Conservation (phyloP, 441 rosid species). For the Breynia disticha region DNA sequence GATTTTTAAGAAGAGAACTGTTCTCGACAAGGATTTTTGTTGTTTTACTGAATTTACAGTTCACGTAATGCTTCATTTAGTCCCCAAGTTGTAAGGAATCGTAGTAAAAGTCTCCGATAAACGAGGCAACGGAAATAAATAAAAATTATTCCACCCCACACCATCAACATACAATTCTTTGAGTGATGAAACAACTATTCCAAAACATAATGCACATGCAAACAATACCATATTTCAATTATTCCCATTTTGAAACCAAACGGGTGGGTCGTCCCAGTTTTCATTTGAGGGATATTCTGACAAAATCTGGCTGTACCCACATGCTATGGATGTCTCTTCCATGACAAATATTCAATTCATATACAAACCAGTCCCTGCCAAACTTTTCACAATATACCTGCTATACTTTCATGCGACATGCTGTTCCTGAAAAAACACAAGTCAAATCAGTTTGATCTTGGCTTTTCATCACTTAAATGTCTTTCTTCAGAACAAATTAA, state of each 20-base stretch:
- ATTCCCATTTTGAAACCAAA: not conserved
- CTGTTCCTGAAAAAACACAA: not conserved
- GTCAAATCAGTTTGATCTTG: not conserved
- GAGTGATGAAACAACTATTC: slow-evolving; percentile 3
- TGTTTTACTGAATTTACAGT: too few relatives aligned
- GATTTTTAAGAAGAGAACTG: too few relatives aligned
- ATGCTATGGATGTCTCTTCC: not conserved
- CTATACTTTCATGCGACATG: not conserved
- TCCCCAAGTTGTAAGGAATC: too few relatives aligned
- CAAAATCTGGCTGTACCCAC: slow-evolving; percentile 6
- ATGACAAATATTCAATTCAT: not conserved
- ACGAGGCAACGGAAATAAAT: too few relatives aligned
- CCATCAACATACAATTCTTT: not conserved
- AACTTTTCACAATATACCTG: not conserved
- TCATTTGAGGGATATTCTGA: not conserved
- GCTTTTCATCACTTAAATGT: too few relatives aligned
- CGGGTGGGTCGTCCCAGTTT: not conserved
- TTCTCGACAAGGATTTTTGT: too few relatives aligned
- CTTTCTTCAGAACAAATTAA: too few relatives aligned
- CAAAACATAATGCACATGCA: not conserved
- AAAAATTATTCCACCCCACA: too few relatives aligned
- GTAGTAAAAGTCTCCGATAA: too few relatives aligned
- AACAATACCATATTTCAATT: not conserved
- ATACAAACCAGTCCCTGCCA: not conserved
- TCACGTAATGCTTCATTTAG: too few relatives aligned